phyloP scores from a whole-genome alignment of 1,284 basidiomycete genomes.

The Phenoliferia sp. region DNA sequence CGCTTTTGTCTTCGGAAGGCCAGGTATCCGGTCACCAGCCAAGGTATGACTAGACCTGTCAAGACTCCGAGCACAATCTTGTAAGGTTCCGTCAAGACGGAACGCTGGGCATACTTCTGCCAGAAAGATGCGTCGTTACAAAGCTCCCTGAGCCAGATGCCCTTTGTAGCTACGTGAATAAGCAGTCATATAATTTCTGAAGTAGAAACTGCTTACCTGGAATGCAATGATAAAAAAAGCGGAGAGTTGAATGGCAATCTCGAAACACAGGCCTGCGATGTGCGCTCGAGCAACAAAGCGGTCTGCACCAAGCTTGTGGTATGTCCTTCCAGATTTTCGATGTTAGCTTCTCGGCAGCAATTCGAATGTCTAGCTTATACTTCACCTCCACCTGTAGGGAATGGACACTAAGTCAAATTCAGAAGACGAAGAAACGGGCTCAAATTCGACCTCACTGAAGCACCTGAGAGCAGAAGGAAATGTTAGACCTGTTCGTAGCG shows the following conservation, averaged over 20 bases:
- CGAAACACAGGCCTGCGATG: neutral
- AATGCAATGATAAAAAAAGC: constrained; percentile 2
- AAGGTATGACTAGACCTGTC: neutral
- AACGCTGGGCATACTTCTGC: neutral
- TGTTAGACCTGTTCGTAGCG: too few species aligned
- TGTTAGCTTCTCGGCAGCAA: too few species aligned
- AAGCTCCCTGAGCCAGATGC: constrained; percentile 3
- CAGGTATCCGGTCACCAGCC: neutral
- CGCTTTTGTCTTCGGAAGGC: neutral
- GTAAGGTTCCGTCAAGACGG: neutral
- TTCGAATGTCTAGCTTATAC: neutral
- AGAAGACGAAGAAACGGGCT: neutral
- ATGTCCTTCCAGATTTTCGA: neutral
- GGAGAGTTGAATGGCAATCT: neutral
- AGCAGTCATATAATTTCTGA: too few species aligned
- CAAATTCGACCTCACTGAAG: too few species aligned
- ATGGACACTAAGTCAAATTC: neutral
- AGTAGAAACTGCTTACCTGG: neutral
- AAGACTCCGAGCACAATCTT: neutral
- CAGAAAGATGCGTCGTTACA: neutral
- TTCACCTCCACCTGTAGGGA: neutral
- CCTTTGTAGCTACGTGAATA: neutral
- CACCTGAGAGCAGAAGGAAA: neutral
- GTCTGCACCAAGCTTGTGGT: neutral
- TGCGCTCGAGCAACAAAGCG: neutral